Percentiles rank a stretch among this genome's conserved stretches.
Evolutionary conservation across 805 yeast species (phyloP).

Genomic region (Nakazawaea holstii): DNA sequence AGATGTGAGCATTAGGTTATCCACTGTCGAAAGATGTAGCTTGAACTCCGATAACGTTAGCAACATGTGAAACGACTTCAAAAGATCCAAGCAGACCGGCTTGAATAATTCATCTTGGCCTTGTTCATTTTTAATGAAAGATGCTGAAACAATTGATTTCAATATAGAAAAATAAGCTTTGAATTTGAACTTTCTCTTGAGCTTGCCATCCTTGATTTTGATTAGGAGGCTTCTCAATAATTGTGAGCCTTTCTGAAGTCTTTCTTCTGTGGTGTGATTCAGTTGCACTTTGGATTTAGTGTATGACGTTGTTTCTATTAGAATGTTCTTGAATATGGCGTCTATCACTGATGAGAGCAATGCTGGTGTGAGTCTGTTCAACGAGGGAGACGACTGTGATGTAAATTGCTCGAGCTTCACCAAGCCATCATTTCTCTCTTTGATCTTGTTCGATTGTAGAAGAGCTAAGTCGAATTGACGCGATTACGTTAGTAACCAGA

Average conservation of each 20-base stretch:
- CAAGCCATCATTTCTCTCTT: slow-evolving; percentile 51
- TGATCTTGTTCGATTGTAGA: slow-evolving; percentile 44
- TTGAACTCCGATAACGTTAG: slow-evolving; percentile 19
- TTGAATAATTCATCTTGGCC: slow-evolving; percentile 14
- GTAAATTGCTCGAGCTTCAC: slow-evolving; percentile 28
- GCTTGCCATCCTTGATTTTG: slow-evolving; percentile 12
- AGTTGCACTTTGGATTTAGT: slow-evolving; percentile 17
- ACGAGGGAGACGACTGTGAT: slow-evolving; percentile 17
- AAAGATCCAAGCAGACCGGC: slow-evolving; percentile 26
- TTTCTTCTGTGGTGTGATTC: slow-evolving; percentile 19
- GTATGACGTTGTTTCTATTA: slow-evolving; percentile 30
- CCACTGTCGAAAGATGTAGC: slow-evolving; percentile 18
- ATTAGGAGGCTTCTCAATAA: slow-evolving; percentile 24
- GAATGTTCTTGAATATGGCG: slow-evolving; percentile 25
- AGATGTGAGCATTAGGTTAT: slow-evolving; percentile 15
- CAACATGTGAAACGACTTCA: slow-evolving; percentile 22
- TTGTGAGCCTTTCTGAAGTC: slow-evolving; percentile 29
- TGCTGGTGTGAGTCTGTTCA: slow-evolving; percentile 15
- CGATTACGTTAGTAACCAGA: slow-evolving; percentile 4
- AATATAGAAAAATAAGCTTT: slow-evolving; percentile 22
- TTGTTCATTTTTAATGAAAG: slow-evolving; percentile 11
- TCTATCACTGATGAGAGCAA: slow-evolving; percentile 21
- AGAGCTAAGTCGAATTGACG: slow-evolving; percentile 14
- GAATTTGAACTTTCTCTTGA: slow-evolving; percentile 17
- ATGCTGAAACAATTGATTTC: slow-evolving; percentile 14